Conservation (phyloP, 1,139 yeast genomes). For the Scheffersomyces illinoinensis region DNA sequence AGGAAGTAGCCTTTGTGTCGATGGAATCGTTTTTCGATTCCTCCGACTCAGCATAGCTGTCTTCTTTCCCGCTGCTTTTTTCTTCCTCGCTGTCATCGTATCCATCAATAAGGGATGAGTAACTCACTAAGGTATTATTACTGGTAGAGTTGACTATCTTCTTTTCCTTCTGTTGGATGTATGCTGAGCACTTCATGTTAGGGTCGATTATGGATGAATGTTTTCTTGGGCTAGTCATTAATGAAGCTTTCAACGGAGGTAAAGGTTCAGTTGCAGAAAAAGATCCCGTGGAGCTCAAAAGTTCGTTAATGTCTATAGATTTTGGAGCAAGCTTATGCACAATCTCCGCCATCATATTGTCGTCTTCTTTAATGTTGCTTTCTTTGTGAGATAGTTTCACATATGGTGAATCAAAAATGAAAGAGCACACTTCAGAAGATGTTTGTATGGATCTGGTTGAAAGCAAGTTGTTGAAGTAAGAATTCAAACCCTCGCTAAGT, state of each 20-base stretch:
- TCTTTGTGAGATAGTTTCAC: slow-evolving; percentile 3
- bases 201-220: slow-evolving; percentile 4
- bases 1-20: slow-evolving; percentile 8
- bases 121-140: slow-evolving; percentile 14
- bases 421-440: slow-evolving; percentile 6
- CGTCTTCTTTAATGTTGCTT: background rate
- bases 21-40: slow-evolving; percentile 5
- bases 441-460: slow-evolving; percentile 4
- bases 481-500: slow-evolving; percentile 13
- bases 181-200: slow-evolving; percentile 13
- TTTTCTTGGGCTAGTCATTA: slow-evolving; percentile 1
- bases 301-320: slow-evolving; percentile 23
- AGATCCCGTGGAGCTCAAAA: slow-evolving; percentile 10
- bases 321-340: slow-evolving; percentile 22
- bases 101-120: slow-evolving; percentile 17
- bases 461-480: slow-evolving; percentile 10
- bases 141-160: slow-evolving; percentile 10
- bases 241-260: slow-evolving; percentile 16
- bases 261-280: slow-evolving; percentile 32
- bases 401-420: slow-evolving; percentile 7
- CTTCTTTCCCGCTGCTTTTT: slow-evolving; percentile 1
- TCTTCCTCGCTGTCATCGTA: slow-evolving; percentile 14
- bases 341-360: slow-evolving; percentile 14
- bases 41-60: background rate
- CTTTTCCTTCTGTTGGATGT: slow-evolving; percentile 11